Evolutionary conservation across 306 rosid genomes (phyloP).

Genomic region (Medicago truncatula): DNA sequence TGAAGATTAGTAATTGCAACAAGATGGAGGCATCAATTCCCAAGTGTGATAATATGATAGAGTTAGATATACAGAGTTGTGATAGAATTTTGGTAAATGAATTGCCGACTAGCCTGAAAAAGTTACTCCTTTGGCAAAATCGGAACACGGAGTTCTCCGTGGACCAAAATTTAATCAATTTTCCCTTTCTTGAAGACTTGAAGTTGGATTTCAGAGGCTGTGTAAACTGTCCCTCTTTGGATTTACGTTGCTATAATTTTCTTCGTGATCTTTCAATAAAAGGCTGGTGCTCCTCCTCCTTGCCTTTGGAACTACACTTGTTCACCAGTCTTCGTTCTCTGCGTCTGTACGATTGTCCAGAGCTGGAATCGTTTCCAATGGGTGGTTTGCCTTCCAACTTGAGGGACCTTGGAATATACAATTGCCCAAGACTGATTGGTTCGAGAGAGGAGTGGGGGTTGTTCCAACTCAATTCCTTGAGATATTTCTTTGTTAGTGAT

Average conservation of each 20-base stretch:
- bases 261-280: neutral
- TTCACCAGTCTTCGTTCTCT: neutral
- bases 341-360: neutral
- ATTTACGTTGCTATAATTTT: neutral
- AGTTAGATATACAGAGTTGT: too few species aligned
- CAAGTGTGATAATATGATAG: neutral
- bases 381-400: neutral
- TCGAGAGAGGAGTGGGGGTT: slow-evolving; percentile 11
- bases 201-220: neutral
- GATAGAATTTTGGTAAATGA: neutral
- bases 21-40: slow-evolving; percentile 8
- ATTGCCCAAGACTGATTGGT: neutral
- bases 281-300: neutral
- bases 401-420: fast-evolving
- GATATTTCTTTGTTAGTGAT: neutral
- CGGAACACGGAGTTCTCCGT: neutral
- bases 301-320: neutral
- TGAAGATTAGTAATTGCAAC: neutral
- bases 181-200: neutral
- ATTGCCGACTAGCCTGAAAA: neutral
- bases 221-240: neutral
- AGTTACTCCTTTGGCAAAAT: neutral
- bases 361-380: neutral
- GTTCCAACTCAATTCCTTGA: slow-evolving; percentile 1
- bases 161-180: neutral